Evolutionary conservation across 2,329 filamentous ascomycete genomes (phyloP).

Genomic region (Thelonectria olida): DNA sequence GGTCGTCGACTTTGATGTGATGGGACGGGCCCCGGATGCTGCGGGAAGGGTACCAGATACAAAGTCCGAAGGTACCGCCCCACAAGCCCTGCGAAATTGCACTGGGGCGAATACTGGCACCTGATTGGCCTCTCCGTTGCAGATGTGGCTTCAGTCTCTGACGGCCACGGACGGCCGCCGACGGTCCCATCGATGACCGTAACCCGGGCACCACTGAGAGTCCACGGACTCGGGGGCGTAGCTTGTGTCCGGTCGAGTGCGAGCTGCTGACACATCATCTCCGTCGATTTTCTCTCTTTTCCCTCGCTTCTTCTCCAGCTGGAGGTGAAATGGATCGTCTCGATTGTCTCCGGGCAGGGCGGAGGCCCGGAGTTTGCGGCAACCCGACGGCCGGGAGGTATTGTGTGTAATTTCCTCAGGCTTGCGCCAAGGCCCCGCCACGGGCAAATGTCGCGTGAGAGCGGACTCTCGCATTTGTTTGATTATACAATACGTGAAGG

Average conservation of each 20-base stretch:
- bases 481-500: neutral
- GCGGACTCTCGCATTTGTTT: constrained; percentile 1
- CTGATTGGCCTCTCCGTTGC: constrained; percentile 28
- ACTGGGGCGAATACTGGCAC: constrained; percentile 34
- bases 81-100: constrained; percentile 38
- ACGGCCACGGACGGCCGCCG: constrained; percentile 23
- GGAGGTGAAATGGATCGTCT: too few relatives aligned
- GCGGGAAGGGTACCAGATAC: constrained; percentile 41
- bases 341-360: constrained; percentile 24
- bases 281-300: neutral
- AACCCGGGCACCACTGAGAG: constrained; percentile 27
- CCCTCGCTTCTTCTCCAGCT: neutral
- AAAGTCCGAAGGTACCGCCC: constrained; percentile 33
- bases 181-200: constrained; percentile 15
- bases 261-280: constrained; percentile 36
- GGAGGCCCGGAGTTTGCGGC: constrained; percentile 39
- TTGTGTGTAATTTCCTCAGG: constrained; percentile 40
- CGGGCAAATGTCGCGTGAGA: constrained; percentile 36
- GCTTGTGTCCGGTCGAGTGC: constrained; percentile 18
- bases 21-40: constrained; percentile 38
- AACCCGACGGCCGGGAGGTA: constrained; percentile 35
- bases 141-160: constrained; percentile 25
- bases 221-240: constrained; percentile 21
- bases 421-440: constrained; percentile 33
- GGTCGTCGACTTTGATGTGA: constrained; percentile 5